These are phyloP conservation scores for Phytopythium oedochilum DNA, from an alignment of 352 stramenopile genomes.

Conservation along the genomic window DNA sequence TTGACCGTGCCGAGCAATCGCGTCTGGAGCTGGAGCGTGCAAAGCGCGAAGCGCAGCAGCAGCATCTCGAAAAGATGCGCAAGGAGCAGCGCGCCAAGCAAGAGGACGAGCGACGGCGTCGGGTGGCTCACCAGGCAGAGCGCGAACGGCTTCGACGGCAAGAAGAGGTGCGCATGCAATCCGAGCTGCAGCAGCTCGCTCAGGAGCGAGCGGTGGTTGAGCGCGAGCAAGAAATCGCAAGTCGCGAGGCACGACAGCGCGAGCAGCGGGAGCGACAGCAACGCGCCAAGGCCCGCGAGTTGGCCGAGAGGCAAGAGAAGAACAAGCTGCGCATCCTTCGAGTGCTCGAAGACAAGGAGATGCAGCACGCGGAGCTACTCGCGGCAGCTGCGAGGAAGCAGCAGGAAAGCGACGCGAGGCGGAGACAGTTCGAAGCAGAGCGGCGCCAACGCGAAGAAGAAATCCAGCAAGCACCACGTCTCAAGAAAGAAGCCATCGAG, in stretches of 20 bases:
- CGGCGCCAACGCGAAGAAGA: constrained; percentile 43
- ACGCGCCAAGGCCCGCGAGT: constrained; percentile 29
- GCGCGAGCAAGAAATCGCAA: constrained; percentile 43
- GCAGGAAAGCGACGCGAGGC: constrained; percentile 52
- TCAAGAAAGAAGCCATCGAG: constrained; percentile 64
- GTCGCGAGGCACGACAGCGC: constrained; percentile 33
- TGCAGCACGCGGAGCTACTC: constrained; percentile 37
- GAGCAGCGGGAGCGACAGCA: constrained; percentile 48
- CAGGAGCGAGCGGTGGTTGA: constrained; percentile 36
- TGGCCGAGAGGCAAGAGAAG: constrained; percentile 53
- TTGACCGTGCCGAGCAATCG: constrained; percentile 51
- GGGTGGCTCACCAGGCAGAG: constrained; percentile 40
- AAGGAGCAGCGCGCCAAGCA: constrained; percentile 44
- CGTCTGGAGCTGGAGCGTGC: constrained; percentile 39
- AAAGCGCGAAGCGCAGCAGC: constrained; percentile 30
- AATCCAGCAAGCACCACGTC: constrained; percentile 30
- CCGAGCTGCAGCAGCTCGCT: constrained; percentile 36
- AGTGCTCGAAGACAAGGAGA: constrained; percentile 58
- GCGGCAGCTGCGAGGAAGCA: constrained; percentile 57
- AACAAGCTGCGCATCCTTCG: constrained; percentile 63
- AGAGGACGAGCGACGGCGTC: constrained; percentile 42
- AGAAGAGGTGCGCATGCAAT: constrained; percentile 49
- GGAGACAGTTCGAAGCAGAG: constrained; percentile 37
- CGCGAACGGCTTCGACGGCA: constrained; percentile 45
- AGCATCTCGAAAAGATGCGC: constrained; percentile 35